These are phyloP conservation scores for Elaeagnus macrophylla DNA, from an alignment of 306 rosid species.

Conservation along the genomic window DNA sequence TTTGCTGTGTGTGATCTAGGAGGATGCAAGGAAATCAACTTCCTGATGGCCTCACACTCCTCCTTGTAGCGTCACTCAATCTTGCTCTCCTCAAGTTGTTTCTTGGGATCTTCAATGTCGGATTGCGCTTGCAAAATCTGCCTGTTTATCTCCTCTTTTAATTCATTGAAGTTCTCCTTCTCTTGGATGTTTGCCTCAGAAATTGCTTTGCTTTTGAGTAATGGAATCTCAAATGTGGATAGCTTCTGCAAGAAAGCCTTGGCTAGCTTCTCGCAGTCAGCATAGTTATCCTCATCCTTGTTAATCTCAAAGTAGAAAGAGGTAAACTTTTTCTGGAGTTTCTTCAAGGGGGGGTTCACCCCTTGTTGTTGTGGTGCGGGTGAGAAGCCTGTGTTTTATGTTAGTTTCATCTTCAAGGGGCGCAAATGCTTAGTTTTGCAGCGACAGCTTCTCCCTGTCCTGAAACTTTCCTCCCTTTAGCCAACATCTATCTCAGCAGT, in stretches of 20 bases:
- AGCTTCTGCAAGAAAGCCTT: conserved; percentile 72
- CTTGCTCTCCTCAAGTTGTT: conserved; percentile 68
- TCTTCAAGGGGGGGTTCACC: conserved; percentile 93
- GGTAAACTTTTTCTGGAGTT: conserved; percentile 87
- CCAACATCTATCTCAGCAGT: neutral
- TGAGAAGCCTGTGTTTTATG: conserved; percentile 83
- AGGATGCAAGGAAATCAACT: conserved; percentile 57
- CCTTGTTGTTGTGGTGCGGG: conserved; percentile 84
- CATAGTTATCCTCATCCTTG: conserved; percentile 45
- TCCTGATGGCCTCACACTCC: conserved; percentile 86
- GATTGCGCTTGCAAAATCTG: conserved; percentile 62
- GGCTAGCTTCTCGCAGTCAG: conserved; percentile 66
- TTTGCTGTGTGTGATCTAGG: conserved; percentile 52
- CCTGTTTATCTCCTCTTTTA: conserved; percentile 62
- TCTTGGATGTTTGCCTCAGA: conserved; percentile 78
- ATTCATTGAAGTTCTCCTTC: conserved; percentile 76
- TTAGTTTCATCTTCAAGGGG: conserved; percentile 57
- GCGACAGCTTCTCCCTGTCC: conserved; percentile 41
- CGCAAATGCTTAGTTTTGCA: conserved; percentile 67
- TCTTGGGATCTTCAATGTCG: conserved; percentile 68
- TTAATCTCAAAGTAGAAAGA: conserved; percentile 58
- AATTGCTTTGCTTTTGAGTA: conserved; percentile 70
- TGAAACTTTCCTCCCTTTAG: neutral
- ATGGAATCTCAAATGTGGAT: conserved; percentile 81
- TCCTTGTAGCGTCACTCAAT: conserved; percentile 85